Percentiles rank a stretch among this genome's conserved stretches.
Conservation (phyloP, 257 asterid genomes). For the Euphrasia confusa region DNA sequence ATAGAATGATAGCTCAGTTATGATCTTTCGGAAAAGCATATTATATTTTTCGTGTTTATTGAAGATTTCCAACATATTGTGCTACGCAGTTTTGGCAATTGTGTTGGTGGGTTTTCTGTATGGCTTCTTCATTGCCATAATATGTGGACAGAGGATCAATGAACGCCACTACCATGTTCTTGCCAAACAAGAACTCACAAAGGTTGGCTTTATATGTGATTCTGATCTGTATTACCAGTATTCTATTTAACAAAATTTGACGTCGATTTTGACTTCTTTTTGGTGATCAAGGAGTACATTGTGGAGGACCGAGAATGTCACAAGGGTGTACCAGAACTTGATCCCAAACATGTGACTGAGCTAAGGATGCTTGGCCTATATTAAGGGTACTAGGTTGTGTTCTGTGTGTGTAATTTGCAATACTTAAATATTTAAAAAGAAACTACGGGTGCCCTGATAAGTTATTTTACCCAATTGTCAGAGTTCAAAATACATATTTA, state of each 20-base stretch:
- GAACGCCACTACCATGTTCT: conserved; percentile 98
- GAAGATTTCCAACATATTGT: not conserved
- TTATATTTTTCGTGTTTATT: not conserved
- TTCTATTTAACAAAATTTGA: not conserved
- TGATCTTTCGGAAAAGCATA: no score
- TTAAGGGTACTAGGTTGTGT: conserved; percentile 28
- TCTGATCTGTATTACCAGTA: not conserved
- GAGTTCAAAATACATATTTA: not conserved
- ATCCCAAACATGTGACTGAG: conserved; percentile 77
- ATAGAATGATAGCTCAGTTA: no score
- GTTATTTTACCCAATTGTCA: not conserved
- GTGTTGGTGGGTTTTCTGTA: conserved; percentile 94
- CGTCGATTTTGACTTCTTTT: conserved; percentile 1
- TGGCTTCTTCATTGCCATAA: conserved; percentile 96
- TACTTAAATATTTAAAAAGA: not conserved
- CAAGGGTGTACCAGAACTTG: conserved; percentile 67
- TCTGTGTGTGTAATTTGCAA: conserved; percentile 12
- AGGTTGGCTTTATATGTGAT: conserved; percentile 35
- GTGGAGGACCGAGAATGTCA: conserved; percentile 83
- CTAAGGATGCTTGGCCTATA: conserved; percentile 87
- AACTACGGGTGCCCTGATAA: not conserved
- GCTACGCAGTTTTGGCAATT: conserved; percentile 76
- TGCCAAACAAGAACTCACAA: conserved; percentile 94
- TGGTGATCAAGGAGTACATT: conserved; percentile 61
- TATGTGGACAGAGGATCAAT: conserved; percentile 90